Conservation (phyloP, 306 rosid genomes). For the Coriaria nepalensis region DNA sequence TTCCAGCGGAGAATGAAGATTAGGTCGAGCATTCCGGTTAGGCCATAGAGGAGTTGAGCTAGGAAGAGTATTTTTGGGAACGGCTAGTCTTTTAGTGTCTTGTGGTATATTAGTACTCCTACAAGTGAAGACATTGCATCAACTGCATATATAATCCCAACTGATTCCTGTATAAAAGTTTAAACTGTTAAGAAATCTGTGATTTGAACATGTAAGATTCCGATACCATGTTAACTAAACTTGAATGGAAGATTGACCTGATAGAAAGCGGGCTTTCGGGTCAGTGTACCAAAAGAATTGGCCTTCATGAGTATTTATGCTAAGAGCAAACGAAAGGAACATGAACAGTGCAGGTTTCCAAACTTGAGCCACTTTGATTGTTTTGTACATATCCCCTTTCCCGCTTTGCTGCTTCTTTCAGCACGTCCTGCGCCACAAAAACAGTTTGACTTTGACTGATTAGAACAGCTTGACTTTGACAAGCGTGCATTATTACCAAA, state of each 20-base stretch:
- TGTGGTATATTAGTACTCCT: conserved; percentile 77
- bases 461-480: no score
- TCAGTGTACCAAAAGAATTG: conserved; percentile 79
- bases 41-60: conserved; percentile 48
- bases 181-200: not conserved
- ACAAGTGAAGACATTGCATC: conserved; percentile 55
- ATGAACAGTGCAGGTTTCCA: conserved; percentile 70
- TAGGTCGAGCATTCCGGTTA: conserved; percentile 51
- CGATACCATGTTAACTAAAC: no score
- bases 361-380: conserved; percentile 54
- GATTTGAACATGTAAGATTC: no score
- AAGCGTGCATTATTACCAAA: not conserved
- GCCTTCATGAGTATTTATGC: conserved; percentile 58
- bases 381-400: conserved; percentile 37
- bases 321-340: conserved; percentile 48
- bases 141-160: conserved; percentile 60
- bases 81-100: conserved; percentile 39
- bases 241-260: conserved; percentile 27
- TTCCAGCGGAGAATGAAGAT: conserved; percentile 57
- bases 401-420: conserved; percentile 27
- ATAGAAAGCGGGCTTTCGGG: conserved; percentile 59
- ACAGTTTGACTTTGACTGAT: not conserved
- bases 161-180: conserved; percentile 39
- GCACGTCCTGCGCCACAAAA: conserved; percentile 14
- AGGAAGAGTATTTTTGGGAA: conserved; percentile 40